Evolutionary conservation across 305 asterid genomes (phyloP), one percentile per base, ranked within the genome.

Genomic region (Fraxinus xanthoxyloides): DNA sequence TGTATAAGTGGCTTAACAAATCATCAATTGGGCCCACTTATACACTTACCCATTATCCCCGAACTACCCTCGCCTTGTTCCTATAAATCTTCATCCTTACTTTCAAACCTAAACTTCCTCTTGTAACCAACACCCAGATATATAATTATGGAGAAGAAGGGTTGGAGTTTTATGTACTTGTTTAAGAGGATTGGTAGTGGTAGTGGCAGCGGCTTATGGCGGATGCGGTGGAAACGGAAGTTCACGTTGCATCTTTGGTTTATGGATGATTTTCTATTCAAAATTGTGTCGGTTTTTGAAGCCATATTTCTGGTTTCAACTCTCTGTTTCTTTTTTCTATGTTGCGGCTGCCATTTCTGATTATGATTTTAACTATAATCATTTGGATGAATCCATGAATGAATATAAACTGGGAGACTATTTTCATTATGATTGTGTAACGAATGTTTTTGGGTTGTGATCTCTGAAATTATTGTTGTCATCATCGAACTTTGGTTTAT

Each of bases 271-370:
- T 75, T 95, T 75, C 83, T 95, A 5, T 95, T 95, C 85, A 95
- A 90, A 87, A 86, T 93, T 80, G 91, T 90, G 0, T 92, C 91
- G 24, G 87, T 85, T n/a, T 82, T 91, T 51, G 97, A 95, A 76
- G 97, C 93, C 15, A 79, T 92, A 5, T 85, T 89, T 40, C 72
- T 95, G 75, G 92, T 90, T 56, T 87, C 94, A 5, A 83, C 89
- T n/a, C 91, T 95, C 75, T 90, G 91, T 75, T 83, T 88, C 85
- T 93, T 92, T 91, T 95, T 89, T 90, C 85, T 95, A 34, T 92
- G 94, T 61, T 92, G 94, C 88, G 99, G 98, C n/a, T 92, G 97
- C 86, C 97, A 91, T 72, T 79, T 95, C 85, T 93, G 91, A 90
- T 48, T 48, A 48, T 15, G 59, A 15, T 48, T 15, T 9, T 83